These are phyloP conservation scores for Plasmodium ovale DNA, from an alignment of 169 alveolate genomes.

Conservation along the genomic window DNA sequence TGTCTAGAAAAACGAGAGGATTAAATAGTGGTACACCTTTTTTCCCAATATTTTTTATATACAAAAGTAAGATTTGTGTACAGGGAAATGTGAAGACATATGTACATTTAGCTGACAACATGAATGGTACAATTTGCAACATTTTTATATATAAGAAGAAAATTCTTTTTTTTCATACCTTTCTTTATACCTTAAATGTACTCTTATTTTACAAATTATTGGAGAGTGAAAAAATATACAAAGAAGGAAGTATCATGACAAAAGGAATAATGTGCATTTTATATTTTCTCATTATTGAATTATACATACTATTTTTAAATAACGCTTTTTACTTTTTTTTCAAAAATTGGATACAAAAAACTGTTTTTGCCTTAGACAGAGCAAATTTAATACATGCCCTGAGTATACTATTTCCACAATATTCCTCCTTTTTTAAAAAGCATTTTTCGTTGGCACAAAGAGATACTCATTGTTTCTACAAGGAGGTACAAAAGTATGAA, in stretches of 20 bases:
- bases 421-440: constrained; percentile 19
- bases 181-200: constrained; percentile 33
- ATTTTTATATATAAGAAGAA: constrained; percentile 9
- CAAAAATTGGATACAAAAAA: constrained; percentile 10
- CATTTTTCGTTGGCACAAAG: background rate
- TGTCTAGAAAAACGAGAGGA: background rate
- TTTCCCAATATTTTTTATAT: constrained; percentile 11
- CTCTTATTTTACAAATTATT: constrained; percentile 22
- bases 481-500: constrained; percentile 10
- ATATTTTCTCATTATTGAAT: constrained; percentile 22
- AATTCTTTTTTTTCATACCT: constrained; percentile 18
- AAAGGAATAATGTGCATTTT: constrained; percentile 27
- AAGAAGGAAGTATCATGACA: background rate
- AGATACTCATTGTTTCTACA: background rate
- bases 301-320: constrained; percentile 46
- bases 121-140: constrained; percentile 29
- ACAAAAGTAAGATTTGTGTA: constrained; percentile 19
- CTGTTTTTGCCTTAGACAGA: constrained; percentile 20
- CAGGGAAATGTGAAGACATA: constrained; percentile 5
- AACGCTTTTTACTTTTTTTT: constrained; percentile 30
- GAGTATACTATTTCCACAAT: constrained; percentile 35
- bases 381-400: constrained; percentile 45
- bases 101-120: constrained; percentile 16
- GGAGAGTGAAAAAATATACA: background rate
- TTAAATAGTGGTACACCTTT: background rate